phyloP scores from a whole-genome alignment of 345 rosid species.

The Abelmoschus esculentus region DNA sequence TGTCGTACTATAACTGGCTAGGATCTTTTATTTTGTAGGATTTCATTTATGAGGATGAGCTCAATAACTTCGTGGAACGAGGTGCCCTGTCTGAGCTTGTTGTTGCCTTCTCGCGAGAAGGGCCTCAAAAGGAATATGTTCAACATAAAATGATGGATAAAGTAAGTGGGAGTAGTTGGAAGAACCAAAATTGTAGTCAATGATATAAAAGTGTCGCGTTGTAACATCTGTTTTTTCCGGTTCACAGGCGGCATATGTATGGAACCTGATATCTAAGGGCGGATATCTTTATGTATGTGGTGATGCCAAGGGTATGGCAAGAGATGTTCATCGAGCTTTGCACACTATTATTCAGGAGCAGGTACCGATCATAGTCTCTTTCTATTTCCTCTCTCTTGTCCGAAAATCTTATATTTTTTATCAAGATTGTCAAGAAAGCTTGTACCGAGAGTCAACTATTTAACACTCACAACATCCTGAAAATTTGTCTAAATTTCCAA shows the following conservation, averaged over 20 bases:
- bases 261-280: slow-evolving; percentile 50
- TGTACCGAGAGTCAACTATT: background rate
- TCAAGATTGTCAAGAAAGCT: background rate
- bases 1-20: background rate
- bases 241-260: slow-evolving; percentile 8
- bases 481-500: background rate
- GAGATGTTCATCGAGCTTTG: slow-evolving; percentile 81
- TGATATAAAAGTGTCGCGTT: background rate
- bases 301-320: slow-evolving; percentile 99
- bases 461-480: background rate
- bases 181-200: background rate
- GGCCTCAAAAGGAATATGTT: slow-evolving; percentile 82
- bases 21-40: slow-evolving; percentile 16
- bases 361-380: slow-evolving; percentile 27
- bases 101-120: slow-evolving; percentile 91
- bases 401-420: background rate
- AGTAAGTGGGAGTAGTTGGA: slow-evolving; percentile 28
- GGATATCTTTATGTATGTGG: slow-evolving; percentile 90
- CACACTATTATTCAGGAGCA: slow-evolving; percentile 83
- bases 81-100: slow-evolving; percentile 76
- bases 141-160: slow-evolving; percentile 84
- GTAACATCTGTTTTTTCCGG: background rate
- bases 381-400: background rate
- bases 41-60: slow-evolving; percentile 83
- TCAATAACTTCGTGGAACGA: slow-evolving; percentile 48